Conservation (phyloP, 2,329 filamentous ascomycete genomes). For the Tolypocladium sp. region DNA sequence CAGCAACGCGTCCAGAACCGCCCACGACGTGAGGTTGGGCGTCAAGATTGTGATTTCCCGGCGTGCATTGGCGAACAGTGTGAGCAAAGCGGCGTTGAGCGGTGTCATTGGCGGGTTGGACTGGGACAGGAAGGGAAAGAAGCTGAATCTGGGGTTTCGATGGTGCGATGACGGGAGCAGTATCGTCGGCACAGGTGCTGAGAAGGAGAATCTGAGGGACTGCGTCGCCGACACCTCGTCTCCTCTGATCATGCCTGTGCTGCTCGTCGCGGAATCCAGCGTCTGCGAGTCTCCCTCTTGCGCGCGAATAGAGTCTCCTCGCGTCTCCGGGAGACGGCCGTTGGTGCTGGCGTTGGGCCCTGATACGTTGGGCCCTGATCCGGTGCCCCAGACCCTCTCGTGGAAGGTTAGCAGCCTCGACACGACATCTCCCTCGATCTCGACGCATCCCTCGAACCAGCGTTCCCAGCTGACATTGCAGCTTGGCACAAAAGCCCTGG, state of each 20-base stretch:
- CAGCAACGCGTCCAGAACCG: slow-evolving; percentile 53
- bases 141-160: slow-evolving; percentile 54
- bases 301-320: neutral
- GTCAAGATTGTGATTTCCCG: slow-evolving; percentile 60
- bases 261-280: slow-evolving; percentile 2
- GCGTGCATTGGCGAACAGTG: slow-evolving; percentile 48
- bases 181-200: slow-evolving; percentile 38
- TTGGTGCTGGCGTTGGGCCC: neutral
- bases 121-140: slow-evolving; percentile 44
- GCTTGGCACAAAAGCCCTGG: slow-evolving; percentile 60
- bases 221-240: slow-evolving; percentile 17
- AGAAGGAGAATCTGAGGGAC: slow-evolving; percentile 14
- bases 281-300: neutral
- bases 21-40: slow-evolving; percentile 64
- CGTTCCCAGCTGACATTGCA: slow-evolving; percentile 81
- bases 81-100: slow-evolving; percentile 56
- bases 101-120: slow-evolving; percentile 51
- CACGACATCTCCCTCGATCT: slow-evolving; percentile 54
- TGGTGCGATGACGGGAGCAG: slow-evolving; percentile 69
- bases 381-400: slow-evolving; percentile 52
- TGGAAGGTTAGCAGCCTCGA: slow-evolving; percentile 58
- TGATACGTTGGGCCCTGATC: slow-evolving; percentile 8
- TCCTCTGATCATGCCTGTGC: slow-evolving; percentile 5
- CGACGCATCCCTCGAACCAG: slow-evolving; percentile 76
- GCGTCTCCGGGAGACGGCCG: neutral